Base-by-base conservation (phyloP, 2,329 filamentous ascomycete genomes). In the Microsporum ferrugineum region DNA sequence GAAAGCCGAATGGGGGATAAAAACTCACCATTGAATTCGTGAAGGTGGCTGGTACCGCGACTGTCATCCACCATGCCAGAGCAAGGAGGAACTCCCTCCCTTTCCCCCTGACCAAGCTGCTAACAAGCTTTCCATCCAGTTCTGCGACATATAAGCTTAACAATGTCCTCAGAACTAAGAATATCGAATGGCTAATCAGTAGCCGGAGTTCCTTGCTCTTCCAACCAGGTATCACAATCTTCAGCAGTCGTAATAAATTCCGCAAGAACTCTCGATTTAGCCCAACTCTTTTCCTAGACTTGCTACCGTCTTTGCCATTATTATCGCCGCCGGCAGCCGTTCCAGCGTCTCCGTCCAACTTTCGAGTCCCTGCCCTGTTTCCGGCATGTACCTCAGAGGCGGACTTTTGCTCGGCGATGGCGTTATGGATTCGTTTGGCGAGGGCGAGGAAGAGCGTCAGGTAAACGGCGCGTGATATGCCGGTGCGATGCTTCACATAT, bases 11-110 rank as follows among this genome's bases (percentile, higher is more conserved):
- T 23, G 2, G 34, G 23, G 38, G 14, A 1, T 31, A 14, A 5
- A 29, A 55, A 72, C 83, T 74, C 75, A 94, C 89, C 94, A 99
- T 99, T 0, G 91, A 96, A 75, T 99, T 99, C 45, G 94, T 99
- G 72, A 97, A 96, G 0, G 94, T 97, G 1, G 94, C 94, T 7
- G 94, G 94, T 14, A 99, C 82, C 31, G 94, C 92, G 66, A 99
- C 94, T 60, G 92, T 73, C 94, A 99, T 99, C 94, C 94, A 99
- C 91, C 92, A 96, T 4, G 95, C 83, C 68, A 99, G 85, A 0
- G 90, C 86, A 67, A 86, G 85, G 68, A 97, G 71, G 67, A 99
- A 99, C 66, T 95, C 91, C 73, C 85, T 89, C 14, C 92, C 94
- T 66, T 87, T 94, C 1, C 94, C 94, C 73, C 91, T 87, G 53